Base-by-base conservation (phyloP, 73 alveolate genomes). In the Breviolum minutum region DNA sequence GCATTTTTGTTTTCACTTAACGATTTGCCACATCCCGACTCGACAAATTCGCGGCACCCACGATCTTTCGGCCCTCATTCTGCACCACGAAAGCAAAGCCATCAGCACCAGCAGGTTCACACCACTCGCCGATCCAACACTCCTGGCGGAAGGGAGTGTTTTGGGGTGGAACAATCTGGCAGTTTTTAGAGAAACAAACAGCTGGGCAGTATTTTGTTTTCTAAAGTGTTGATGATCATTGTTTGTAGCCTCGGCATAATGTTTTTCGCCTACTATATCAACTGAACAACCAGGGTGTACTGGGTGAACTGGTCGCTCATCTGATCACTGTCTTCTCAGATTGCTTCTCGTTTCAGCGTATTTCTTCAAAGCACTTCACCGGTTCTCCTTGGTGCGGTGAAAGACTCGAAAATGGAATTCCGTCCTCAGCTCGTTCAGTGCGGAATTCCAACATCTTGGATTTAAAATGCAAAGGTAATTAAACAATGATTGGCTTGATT, bases 31-130 rank as follows among this genome's bases (percentile, higher is more conserved):
- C 54, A 40, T 40, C 54, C 54, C 54, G 54, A 40, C 54, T 40
- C 54, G 5, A 40, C 54, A 40, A 40, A 40, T 40, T 87, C 54
- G 30, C 2, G 77, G 40, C 32, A 83, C 97, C 97, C 63, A 92
- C 97, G 66, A 92, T 92, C 89, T 92, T 92, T 11, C 97, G 97
- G 17, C 97, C 97, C 86, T 92, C 97, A 90, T 92, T 92, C 80
- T 92, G 97, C 66, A 92, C 30, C 79, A 92, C 97, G 80, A 92
- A 92, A 54, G 97, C 97, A 70, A 92, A 92, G 89, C 97, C 97
- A n/a, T 92, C 97, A 30, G 97, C 97, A 19, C 97, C 97, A 30
- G 97, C 97, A 19, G 97, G 97, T 64, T 92, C 97, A 40, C 97
- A 92, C 97, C 97, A 92, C 69, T 92, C 97, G 80, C 89, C 97